Evolutionary conservation across 1,284 basidiomycete species (phyloP).

Genomic region (Wallemia mellicola): DNA sequence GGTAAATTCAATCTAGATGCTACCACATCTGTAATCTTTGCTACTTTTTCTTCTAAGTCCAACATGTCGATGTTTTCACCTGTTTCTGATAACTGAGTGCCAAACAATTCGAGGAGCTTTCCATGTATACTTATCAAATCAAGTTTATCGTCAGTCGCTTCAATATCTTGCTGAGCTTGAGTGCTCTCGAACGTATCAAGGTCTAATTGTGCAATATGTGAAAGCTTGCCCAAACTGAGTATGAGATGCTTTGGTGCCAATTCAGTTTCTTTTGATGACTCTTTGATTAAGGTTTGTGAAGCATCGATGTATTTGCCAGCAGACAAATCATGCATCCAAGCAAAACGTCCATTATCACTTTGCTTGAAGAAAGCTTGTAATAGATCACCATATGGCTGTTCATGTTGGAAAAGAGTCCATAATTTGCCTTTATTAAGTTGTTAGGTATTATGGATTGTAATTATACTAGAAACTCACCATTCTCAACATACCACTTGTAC

Average conservation of each 20-base stretch:
- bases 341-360: constrained; percentile 31
- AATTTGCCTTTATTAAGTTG: constrained; percentile 27
- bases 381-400: constrained; percentile 28
- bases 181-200: constrained; percentile 8
- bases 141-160: constrained; percentile 20
- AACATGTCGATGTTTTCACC: not conserved
- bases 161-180: constrained; percentile 12
- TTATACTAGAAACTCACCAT: constrained; percentile 13
- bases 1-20: not conserved
- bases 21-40: not conserved
- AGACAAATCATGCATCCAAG: constrained; percentile 72
- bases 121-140: constrained; percentile 26
- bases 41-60: not conserved
- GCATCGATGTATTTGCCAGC: constrained; percentile 35
- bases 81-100: not conserved
- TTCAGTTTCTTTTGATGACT: constrained; percentile 26
- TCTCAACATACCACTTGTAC: constrained; percentile 33
- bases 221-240: constrained; percentile 68
- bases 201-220: constrained; percentile 42
- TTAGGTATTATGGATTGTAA: not conserved
- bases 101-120: constrained; percentile 11
- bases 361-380: constrained; percentile 44
- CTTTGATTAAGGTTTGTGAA: constrained; percentile 29
- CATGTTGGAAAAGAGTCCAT: constrained; percentile 41
- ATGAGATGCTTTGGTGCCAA: constrained; percentile 47